phyloP scores from a whole-genome alignment of 2,329 filamentous ascomycete genomes.

The Plectosphaerella plurivora region DNA sequence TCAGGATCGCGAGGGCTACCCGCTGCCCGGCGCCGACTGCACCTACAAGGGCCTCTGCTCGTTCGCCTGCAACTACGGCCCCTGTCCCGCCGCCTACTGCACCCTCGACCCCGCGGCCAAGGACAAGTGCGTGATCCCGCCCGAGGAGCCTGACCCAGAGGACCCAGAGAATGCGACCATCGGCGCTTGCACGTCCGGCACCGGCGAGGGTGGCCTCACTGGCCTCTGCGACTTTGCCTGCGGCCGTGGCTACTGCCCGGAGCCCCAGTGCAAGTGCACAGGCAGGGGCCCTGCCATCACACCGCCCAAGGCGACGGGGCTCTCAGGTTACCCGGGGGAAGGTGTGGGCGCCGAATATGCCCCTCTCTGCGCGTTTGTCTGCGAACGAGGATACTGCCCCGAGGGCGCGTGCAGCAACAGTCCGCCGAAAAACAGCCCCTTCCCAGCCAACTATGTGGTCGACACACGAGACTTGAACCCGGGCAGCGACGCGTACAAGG shows the following conservation, averaged over 20 bases:
- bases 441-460: no score
- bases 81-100: slow-evolving; percentile 30
- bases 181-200: neutral
- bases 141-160: neutral
- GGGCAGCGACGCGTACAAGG: no score
- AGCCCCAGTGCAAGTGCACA: no score
- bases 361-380: slow-evolving; percentile 1
- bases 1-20: neutral
- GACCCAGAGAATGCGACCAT: neutral
- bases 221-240: slow-evolving; percentile 4
- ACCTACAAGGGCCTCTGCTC: slow-evolving; percentile 5
- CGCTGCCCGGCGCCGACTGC: neutral
- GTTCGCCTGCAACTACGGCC: slow-evolving; percentile 37
- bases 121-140: slow-evolving; percentile 2
- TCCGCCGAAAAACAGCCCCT: neutral
- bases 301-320: no score
- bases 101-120: slow-evolving; percentile 10
- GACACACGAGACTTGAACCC: no score
- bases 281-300: no score
- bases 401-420: neutral
- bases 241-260: neutral
- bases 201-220: neutral
- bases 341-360: neutral
- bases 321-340: neutral
- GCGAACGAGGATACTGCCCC: slow-evolving; percentile 1